A percentile compares a stretch with the other conserved stretches of the same genome.
Evolutionary conservation across 2,329 filamentous ascomycete species (phyloP).

Genomic region (Dissoconium aciculare): DNA sequence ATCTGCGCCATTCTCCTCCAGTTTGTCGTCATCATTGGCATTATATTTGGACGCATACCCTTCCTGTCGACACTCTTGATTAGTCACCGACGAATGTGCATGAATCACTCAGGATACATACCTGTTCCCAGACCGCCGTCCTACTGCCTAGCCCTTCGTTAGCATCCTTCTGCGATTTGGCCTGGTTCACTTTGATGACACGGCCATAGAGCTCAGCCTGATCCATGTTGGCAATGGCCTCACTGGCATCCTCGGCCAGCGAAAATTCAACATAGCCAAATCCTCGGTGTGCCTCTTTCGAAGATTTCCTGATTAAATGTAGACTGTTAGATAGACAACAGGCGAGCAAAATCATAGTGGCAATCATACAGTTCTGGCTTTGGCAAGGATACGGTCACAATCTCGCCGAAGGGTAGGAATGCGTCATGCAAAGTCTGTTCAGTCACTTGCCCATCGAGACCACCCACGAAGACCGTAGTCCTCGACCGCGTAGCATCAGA

Average conservation of each 20-base stretch:
- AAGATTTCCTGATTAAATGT: conserved; percentile 42
- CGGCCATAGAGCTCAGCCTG: conserved; percentile 88
- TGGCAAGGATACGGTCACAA: conserved; percentile 77
- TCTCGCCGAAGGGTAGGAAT: conserved; percentile 93
- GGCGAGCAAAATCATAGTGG: too few relatives aligned
- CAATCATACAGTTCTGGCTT: conserved; percentile 61
- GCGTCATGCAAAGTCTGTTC: conserved; percentile 65
- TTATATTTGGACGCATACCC: conserved; percentile 83
- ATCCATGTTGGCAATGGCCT: conserved; percentile 99
- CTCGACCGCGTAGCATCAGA: conserved; percentile 64
- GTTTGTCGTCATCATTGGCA: conserved; percentile 62
- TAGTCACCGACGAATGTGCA: conserved; percentile 6
- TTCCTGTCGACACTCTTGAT: conserved; percentile 46
- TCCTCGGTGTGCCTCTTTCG: conserved; percentile 66
- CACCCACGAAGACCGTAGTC: conserved; percentile 82
- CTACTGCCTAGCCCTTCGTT: conserved; percentile 83
- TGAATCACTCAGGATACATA: conserved; percentile 29
- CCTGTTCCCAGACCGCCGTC: conserved; percentile 94
- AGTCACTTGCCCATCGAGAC: conserved; percentile 66
- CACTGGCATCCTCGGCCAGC: conserved; percentile 66
- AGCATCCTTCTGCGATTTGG: conserved; percentile 79
- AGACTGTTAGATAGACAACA: conserved; percentile 4
- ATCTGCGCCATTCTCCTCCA: conserved; percentile 36
- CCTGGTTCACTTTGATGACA: conserved; percentile 79
- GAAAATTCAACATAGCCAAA: conserved; percentile 97